These are phyloP conservation scores for Lippia alba DNA, from an alignment of 305 asterid species.

Conservation along the genomic window DNA sequence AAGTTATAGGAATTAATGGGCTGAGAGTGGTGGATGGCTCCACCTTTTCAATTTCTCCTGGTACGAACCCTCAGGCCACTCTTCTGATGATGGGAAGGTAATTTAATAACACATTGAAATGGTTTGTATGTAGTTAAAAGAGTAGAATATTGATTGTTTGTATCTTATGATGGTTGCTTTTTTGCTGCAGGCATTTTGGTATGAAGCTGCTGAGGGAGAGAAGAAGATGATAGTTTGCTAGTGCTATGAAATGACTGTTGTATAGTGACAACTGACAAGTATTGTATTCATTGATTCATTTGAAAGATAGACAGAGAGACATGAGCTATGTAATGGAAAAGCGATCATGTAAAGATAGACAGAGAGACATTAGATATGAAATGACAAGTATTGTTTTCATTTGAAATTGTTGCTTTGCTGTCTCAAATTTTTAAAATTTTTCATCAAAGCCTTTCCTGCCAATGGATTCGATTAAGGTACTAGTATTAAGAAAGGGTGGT, in stretches of 20 bases:
- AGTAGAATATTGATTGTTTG: background rate
- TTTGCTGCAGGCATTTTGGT: constrained; percentile 62
- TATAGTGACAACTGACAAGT: background rate
- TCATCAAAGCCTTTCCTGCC: constrained; percentile 61
- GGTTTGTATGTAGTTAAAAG: background rate
- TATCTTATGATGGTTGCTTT: constrained; percentile 2
- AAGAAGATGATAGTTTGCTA: constrained; percentile 7
- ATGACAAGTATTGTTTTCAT: no score
- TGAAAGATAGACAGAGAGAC: background rate
- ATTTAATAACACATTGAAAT: background rate
- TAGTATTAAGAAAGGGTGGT: constrained; percentile 71
- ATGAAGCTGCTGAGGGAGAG: constrained; percentile 57
- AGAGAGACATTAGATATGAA: no score
- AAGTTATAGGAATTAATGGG: constrained; percentile 61
- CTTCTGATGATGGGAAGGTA: constrained; percentile 93
- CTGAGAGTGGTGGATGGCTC: constrained; percentile 92
- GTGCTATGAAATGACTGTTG: no score
- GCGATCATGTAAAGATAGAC: background rate
- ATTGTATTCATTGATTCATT: background rate
- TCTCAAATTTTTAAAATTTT: constrained; percentile 17
- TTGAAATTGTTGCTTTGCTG: no score
- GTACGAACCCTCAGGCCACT: constrained; percentile 97
- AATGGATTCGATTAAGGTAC: constrained; percentile 69
- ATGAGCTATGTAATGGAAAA: no score
- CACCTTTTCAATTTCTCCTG: constrained; percentile 69